Conservation (phyloP, 2,329 filamentous ascomycete species). For the Colletotrichum agaves region DNA sequence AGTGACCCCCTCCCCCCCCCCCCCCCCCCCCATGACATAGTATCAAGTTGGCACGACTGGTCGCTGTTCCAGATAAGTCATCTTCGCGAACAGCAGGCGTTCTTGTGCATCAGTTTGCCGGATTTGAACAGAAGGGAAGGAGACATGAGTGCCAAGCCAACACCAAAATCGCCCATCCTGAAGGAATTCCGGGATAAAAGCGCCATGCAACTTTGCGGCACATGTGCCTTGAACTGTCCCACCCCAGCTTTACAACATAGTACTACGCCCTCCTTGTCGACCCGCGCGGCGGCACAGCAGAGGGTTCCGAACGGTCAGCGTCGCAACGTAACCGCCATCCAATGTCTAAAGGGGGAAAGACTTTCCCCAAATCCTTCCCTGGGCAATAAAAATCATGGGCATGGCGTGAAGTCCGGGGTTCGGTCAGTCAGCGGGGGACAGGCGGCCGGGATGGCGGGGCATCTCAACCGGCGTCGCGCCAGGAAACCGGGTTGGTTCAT, state of each 20-base stretch:
- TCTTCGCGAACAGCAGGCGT: too few relatives aligned
- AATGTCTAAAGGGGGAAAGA: neutral
- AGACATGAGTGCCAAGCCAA: neutral
- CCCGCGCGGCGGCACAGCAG: neutral
- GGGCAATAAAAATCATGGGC: conserved; percentile 11
- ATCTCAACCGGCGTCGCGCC: conserved; percentile 6
- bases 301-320: neutral
- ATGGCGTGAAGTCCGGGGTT: conserved; percentile 14
- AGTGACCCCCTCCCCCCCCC: too few relatives aligned
- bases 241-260: neutral
- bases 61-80: too few relatives aligned
- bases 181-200: neutral
- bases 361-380: neutral
- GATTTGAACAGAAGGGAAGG: too few relatives aligned
- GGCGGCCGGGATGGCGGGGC: conserved; percentile 12
- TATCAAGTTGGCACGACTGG: too few relatives aligned
- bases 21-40: too few relatives aligned
- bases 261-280: neutral
- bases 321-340: neutral
- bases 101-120: too few relatives aligned
- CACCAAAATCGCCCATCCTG: neutral
- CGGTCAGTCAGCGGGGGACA: neutral
- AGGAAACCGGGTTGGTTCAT: neutral
- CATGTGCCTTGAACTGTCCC: neutral
- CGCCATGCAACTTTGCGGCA: neutral